These are phyloP conservation scores for Elsinoe perseae DNA, from an alignment of 2,329 filamentous ascomycete species.

Conservation along the genomic window DNA sequence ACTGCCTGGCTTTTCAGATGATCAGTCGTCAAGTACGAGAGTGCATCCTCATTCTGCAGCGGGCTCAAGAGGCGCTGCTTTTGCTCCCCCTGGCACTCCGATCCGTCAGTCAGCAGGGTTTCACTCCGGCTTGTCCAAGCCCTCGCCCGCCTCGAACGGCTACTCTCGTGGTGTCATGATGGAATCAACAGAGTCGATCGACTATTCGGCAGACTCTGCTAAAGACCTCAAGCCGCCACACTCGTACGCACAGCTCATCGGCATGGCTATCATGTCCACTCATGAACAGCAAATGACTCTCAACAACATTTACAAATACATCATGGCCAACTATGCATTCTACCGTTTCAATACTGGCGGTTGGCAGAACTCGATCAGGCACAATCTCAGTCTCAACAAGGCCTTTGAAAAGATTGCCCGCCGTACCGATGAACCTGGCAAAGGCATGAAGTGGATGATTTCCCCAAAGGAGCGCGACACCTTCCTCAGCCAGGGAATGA, in stretches of 20 bases:
- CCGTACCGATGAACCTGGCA: conserved; percentile 88
- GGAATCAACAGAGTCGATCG: conserved; percentile 52
- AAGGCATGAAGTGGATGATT: conserved; percentile 99
- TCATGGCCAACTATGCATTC: conserved; percentile 85
- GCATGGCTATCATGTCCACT: conserved; percentile 85
- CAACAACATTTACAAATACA: conserved; percentile 88
- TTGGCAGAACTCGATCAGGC: conserved; percentile 98
- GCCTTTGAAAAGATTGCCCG: conserved; percentile 89
- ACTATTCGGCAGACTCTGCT: conserved; percentile 73
- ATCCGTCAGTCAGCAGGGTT: conserved; percentile 24
- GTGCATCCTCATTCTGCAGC: conserved; percentile 32
- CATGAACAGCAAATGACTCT: conserved; percentile 83
- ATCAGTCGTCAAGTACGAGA: conserved; percentile 21
- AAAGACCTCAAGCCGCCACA: conserved; percentile 91
- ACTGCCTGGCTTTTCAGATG: conserved; percentile 20
- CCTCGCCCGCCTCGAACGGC: conserved; percentile 36
- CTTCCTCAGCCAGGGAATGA: conserved; percentile 63
- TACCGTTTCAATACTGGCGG: conserved; percentile 78
- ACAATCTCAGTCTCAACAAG: conserved; percentile 93
- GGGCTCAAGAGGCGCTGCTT: conserved; percentile 26
- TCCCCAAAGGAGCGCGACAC: conserved; percentile 76
- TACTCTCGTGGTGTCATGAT: conserved; percentile 46
- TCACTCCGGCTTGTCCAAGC: conserved; percentile 29
- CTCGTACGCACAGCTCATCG: conserved; percentile 95
- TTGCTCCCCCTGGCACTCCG: conserved; percentile 30